A percentile compares a stretch with the other conserved stretches of the same genome.
phyloP scores from a whole-genome alignment of 164 flowering plant species.

The Echeveria elegans region DNA sequence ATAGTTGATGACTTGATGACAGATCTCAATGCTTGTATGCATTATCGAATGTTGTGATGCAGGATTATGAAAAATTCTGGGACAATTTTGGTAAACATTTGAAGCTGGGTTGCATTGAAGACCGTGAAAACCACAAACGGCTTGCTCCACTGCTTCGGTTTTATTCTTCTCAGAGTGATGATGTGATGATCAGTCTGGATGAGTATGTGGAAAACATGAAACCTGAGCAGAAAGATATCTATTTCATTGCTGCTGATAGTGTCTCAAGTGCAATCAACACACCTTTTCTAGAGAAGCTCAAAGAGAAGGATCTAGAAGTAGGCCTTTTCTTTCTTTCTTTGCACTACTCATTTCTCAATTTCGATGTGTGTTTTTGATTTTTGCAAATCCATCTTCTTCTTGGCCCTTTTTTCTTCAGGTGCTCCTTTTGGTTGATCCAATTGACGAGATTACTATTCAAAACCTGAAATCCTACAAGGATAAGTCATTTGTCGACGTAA shows the following conservation, averaged over 20 bases:
- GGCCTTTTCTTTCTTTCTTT: constrained; percentile 5
- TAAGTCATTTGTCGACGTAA: constrained; percentile 85
- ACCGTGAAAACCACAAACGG: constrained; percentile 86
- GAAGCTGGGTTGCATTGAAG: constrained; percentile 92
- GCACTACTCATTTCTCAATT: not conserved
- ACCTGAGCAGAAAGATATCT: constrained; percentile 88
- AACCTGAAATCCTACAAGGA: constrained; percentile 86
- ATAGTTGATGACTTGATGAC: not conserved
- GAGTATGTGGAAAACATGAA: constrained; percentile 95
- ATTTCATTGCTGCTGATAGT: constrained; percentile 83
- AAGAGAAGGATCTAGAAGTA: constrained; percentile 78
- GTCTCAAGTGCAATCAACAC: constrained; percentile 76
- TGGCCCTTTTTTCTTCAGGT: constrained; percentile 34
- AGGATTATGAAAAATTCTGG: constrained; percentile 96
- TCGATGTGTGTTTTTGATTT: not conserved
- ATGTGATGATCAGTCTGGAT: constrained; percentile 80
- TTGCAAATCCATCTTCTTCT: not conserved
- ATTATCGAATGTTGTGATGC: not conserved
- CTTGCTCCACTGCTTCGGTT: constrained; percentile 86
- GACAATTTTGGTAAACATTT: constrained; percentile 80
- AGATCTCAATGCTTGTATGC: not conserved
- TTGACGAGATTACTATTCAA: constrained; percentile 87
- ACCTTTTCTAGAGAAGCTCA: constrained; percentile 79
- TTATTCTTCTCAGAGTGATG: constrained; percentile 84
- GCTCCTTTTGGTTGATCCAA: constrained; percentile 80